Base-by-base conservation (phyloP, 495 filamentous ascomycete species). In the Annulohypoxylon maeteangense region DNA sequence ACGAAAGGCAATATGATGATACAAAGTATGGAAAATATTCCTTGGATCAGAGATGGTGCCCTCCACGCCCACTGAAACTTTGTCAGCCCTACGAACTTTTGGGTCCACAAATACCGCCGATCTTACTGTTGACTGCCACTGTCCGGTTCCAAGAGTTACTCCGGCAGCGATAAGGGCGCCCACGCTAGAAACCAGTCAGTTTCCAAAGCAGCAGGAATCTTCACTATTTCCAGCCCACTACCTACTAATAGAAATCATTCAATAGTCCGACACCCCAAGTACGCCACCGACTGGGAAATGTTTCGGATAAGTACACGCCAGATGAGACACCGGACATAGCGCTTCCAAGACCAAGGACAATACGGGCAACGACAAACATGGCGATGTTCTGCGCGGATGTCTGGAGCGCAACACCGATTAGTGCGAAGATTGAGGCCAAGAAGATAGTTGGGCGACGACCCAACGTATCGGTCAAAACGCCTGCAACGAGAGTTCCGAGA, bases 241-340 rank as follows among this genome's bases (percentile, higher is more conserved):
- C n/a, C n/a, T n/a, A 83, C 80, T 85, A 87, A 74, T 84, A 87
- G 53, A 85, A 86, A 64, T 86, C 80, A 58, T 85, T 86, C 22
- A 85, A 74, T 38, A 85, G 48, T 22, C 72, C 75, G 4, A 83
- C 79, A 1, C 82, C 83, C 83, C 82, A 86, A 11, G 81, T 81
- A 11, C 82, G 76, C 75, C 78, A 84, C 3, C 77, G 70, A 47
- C 75, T 81, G 0, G 81, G 74, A 71, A 85, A 83, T 0, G 79
- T 77, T 66, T 85, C 83, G 0, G 79, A 73, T 7, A 85, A 70
- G 63, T 81, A 85, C 0, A 83, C 81, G 0, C 75, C 74, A 16
- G 76, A 80, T 0, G 79, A 76, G 23, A 83, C 75, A 14, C 81
- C 81, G 16, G 80, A 75, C 6, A 83, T 68, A 1, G 76, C 78